phyloP scores from a whole-genome alignment of 2,329 filamentous ascomycete species.

The Blastomyces gilchristii region DNA sequence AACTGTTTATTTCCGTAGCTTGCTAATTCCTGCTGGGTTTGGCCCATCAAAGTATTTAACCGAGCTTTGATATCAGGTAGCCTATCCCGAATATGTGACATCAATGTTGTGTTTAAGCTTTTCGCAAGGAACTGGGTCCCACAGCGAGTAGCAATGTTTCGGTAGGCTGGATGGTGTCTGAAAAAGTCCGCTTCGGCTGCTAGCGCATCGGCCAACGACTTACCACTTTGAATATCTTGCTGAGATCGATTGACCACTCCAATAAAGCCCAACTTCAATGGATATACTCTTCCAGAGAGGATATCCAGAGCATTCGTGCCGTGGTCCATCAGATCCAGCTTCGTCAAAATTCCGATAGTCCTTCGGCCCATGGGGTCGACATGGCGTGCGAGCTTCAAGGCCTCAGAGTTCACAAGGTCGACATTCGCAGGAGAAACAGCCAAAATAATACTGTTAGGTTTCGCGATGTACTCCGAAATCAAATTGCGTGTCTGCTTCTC shows the following conservation, averaged over 20 bases:
- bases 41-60: slow-evolving; percentile 97
- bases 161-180: slow-evolving; percentile 89
- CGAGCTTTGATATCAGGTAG: slow-evolving; percentile 96
- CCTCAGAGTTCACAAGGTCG: slow-evolving; percentile 96
- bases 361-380: slow-evolving; percentile 88
- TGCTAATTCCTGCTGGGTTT: slow-evolving; percentile 94
- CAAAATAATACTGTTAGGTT: slow-evolving; percentile 95
- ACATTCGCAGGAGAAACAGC: slow-evolving; percentile 96
- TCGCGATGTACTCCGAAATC: slow-evolving; percentile 96
- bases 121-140: slow-evolving; percentile 92
- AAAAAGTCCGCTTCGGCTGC: slow-evolving; percentile 91
- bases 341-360: slow-evolving; percentile 94
- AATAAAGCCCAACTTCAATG: slow-evolving; percentile 92
- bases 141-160: slow-evolving; percentile 87
- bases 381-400: slow-evolving; percentile 89
- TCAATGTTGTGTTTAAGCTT: slow-evolving; percentile 87
- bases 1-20: slow-evolving; percentile 98
- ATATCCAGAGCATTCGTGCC: slow-evolving; percentile 97
- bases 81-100: slow-evolving; percentile 91
- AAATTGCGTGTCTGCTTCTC: slow-evolving; percentile 96
- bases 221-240: slow-evolving; percentile 93
- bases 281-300: slow-evolving; percentile 92
- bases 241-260: slow-evolving; percentile 96
- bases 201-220: slow-evolving; percentile 85
- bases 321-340: slow-evolving; percentile 97